A percentile compares a stretch with the other conserved stretches of the same genome.
These are phyloP conservation scores for Rosellinia necatrix DNA, from an alignment of 2,329 filamentous ascomycete species.

Conservation along the genomic window DNA sequence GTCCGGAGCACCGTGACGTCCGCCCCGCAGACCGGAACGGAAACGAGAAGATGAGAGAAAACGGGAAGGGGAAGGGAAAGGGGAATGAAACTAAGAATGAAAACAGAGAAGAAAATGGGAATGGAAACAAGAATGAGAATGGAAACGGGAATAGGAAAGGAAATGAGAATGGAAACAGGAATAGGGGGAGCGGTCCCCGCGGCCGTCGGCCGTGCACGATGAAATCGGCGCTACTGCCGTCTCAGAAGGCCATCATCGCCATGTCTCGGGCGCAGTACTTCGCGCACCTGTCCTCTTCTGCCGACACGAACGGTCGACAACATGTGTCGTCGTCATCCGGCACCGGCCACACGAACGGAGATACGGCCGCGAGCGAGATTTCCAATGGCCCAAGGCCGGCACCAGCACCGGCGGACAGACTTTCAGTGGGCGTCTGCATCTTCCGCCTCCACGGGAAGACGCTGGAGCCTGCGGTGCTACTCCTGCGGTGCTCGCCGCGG, in stretches of 20 bases:
- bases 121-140: not conserved
- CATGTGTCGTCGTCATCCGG: no score
- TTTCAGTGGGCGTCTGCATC: constrained; percentile 37
- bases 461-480: constrained; percentile 33
- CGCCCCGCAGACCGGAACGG: no score
- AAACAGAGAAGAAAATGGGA: no score
- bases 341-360: no score
- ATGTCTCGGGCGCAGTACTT: constrained; percentile 40
- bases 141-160: not conserved
- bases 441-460: constrained; percentile 36
- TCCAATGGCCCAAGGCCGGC: not conserved
- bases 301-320: no score
- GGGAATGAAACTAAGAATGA: no score
- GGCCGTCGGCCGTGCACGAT: no score
- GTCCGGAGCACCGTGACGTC: no score
- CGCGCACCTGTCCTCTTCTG: constrained; percentile 17
- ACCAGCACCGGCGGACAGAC: constrained; percentile 17
- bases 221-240: constrained; percentile 31
- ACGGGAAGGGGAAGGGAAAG: no score
- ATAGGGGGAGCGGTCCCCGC: no score
- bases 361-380: not conserved
- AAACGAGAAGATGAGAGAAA: no score
- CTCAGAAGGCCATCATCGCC: constrained; percentile 37
- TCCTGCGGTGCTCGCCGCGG: constrained; percentile 30
- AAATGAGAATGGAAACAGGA: not conserved